These are phyloP conservation scores for Paramecium sexaurelia DNA, from an alignment of 73 alveolate genomes.

Conservation along the genomic window DNA sequence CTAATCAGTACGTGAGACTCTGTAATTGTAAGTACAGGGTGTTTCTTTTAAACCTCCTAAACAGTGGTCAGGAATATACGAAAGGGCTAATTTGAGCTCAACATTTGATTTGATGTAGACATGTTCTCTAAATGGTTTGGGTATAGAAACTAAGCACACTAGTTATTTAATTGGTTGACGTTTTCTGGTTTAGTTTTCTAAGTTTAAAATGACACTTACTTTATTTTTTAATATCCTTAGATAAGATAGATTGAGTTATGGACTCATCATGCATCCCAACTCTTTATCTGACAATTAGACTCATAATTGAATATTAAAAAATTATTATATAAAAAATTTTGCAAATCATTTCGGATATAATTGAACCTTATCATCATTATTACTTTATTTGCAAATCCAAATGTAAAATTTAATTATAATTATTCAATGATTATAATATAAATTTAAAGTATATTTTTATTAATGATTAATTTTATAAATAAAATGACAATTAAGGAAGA, in stretches of 20 bases:
- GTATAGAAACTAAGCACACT: not conserved
- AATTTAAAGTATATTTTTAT: not conserved
- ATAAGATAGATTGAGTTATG: not conserved
- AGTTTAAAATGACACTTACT: not conserved
- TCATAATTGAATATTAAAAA: not conserved
- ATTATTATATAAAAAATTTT: not conserved
- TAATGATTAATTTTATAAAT: not conserved
- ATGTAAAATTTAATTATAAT: not conserved
- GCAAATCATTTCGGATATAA: not conserved
- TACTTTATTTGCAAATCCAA: not conserved
- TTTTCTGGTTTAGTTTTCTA: slow-evolving; percentile 3
- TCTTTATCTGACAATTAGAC: slow-evolving; percentile 37
- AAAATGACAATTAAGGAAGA: not conserved
- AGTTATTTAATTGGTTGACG: slow-evolving; percentile 8
- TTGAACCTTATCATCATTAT: not conserved
- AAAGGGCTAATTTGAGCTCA: slow-evolving; percentile 43
- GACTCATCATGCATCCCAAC: slow-evolving; percentile 48
- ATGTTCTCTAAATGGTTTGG: slow-evolving; percentile 3
- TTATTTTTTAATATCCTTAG: not conserved
- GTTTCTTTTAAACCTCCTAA: slow-evolving; percentile 48
- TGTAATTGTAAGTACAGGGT: slow-evolving; percentile 36
- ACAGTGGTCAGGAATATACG: slow-evolving; percentile 21
- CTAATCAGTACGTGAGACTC: slow-evolving; percentile 29
- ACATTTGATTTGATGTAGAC: slow-evolving; percentile 10
- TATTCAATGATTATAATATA: not conserved